A percentile compares a stretch with the other conserved stretches of the same genome.
Evolutionary conservation across 371 early-diverging fungal species (phyloP).

Genomic region (Fennellomyces sp.): DNA sequence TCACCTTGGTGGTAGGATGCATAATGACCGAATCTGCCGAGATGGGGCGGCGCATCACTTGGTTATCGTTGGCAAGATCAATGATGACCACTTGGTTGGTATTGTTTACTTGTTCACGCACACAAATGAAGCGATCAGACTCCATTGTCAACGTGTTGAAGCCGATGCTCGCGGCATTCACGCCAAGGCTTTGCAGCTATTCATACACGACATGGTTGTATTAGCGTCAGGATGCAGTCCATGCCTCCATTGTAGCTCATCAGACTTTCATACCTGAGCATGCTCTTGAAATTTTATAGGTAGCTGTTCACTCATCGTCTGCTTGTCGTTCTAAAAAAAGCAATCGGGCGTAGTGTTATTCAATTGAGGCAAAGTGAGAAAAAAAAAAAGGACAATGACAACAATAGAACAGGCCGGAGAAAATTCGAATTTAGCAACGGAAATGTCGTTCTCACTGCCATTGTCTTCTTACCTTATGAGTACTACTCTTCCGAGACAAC

Average conservation of each 20-base stretch:
- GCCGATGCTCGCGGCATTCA: slow-evolving; percentile 91
- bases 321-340: slow-evolving; percentile 3
- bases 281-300: slow-evolving; percentile 94
- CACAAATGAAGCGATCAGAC: slow-evolving; percentile 96
- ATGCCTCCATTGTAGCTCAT: background rate
- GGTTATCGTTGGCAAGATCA: slow-evolving; percentile 84
- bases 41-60: slow-evolving; percentile 88
- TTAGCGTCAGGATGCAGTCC: background rate
- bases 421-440: no score
- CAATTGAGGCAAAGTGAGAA: no score
- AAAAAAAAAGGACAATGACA: no score
- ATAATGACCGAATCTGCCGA: slow-evolving; percentile 98
- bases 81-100: slow-evolving; percentile 92
- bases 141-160: slow-evolving; percentile 97
- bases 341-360: no score
- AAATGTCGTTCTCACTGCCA: no score
- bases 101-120: slow-evolving; percentile 88
- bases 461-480: no score
- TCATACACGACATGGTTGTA: background rate
- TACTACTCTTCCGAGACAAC: no score
- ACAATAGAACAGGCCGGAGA: no score
- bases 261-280: slow-evolving; percentile 75
- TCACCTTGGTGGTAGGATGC: slow-evolving; percentile 91
- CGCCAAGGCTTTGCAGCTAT: slow-evolving; percentile 90
- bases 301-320: slow-evolving; percentile 67